Evolutionary conservation across 129 eudicot genomes (phyloP), one percentile per base, ranked within the genome.

Genomic region (Flaveria brownii): DNA sequence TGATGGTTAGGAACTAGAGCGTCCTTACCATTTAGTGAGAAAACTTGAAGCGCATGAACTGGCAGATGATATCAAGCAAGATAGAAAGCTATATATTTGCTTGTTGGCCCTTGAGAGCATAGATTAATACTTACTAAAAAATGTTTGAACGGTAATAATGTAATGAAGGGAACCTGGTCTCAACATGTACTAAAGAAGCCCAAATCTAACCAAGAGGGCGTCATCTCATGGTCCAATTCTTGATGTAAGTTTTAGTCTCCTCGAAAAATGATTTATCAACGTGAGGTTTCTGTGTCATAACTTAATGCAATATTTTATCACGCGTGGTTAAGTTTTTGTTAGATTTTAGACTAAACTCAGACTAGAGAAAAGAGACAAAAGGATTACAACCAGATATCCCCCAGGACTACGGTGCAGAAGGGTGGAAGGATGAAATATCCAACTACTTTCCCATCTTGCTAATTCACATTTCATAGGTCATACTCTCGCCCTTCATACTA

Each of bases 191-290:
- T 7, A 22, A 4, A 70, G 26, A 71, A 28, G 33, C 42, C 22
- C 43, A 72, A 28, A 51, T 54, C 28, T 28, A 52, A 28, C 28
- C 43, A 49, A 8, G 15, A 51, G 16, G 11, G 64, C 16, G 42
- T 72, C 70, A 49, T 74, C 78, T 43, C 57, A 75, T 7, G 70
- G 57, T 22, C 70, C 11, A 11, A 42, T 10, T 28, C 61, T 62
- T 26, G 49, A 74, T 43, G 16, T 45, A 41, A 1, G 1, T 42
- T 45, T 73, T 39, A 26, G 9, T 74, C 60, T 45, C 78, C 61
- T 45, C 14, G 59, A 41, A 47, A 26, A 14, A 50, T 26, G 49
- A 18, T 5, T 47, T 72, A 49, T 51, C 55, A 42, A 23, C 8
- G 56, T 63, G 41, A 47, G 12, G 71, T 62, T 46, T 50, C 79